phyloP scores from a whole-genome alignment of 2,329 filamentous ascomycete genomes.

The Hortaea werneckii region DNA sequence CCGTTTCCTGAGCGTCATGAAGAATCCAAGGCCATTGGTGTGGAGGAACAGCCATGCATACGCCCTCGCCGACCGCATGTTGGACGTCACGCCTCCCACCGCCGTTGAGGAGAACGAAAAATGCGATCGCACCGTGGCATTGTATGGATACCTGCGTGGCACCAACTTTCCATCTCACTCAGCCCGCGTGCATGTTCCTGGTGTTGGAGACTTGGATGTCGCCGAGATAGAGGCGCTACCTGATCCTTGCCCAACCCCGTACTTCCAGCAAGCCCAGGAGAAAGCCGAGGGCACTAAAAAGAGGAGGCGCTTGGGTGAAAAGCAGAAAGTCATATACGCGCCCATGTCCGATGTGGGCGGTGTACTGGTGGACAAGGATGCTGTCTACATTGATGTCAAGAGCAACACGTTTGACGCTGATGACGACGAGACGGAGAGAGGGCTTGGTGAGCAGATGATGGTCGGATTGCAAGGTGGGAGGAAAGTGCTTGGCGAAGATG shows the following conservation, averaged over 20 bases:
- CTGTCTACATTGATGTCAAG: slow-evolving; percentile 76
- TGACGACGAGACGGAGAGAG: slow-evolving; percentile 57
- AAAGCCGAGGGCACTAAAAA: slow-evolving; percentile 76
- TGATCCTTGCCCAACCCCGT: slow-evolving; percentile 90
- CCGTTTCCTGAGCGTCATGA: slow-evolving; percentile 95
- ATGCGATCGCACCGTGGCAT: slow-evolving; percentile 79
- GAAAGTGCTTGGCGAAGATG: slow-evolving; percentile 69
- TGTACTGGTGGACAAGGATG: slow-evolving; percentile 91
- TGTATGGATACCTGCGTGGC: slow-evolving; percentile 88
- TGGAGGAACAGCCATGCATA: slow-evolving; percentile 98
- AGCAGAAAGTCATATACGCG: slow-evolving; percentile 91
- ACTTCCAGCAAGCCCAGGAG: slow-evolving; percentile 75
- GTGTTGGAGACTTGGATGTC: slow-evolving; percentile 80
- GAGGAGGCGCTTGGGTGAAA: slow-evolving; percentile 76
- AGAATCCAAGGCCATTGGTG: slow-evolving; percentile 86
- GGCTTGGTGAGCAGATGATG: slow-evolving; percentile 92
- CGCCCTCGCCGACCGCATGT: slow-evolving; percentile 81
- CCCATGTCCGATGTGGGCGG: slow-evolving; percentile 98
- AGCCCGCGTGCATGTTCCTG: slow-evolving; percentile 83
- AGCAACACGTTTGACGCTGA: slow-evolving; percentile 61
- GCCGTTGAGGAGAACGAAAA: slow-evolving; percentile 79
- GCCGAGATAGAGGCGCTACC: slow-evolving; percentile 76
- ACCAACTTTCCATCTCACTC: slow-evolving; percentile 84
- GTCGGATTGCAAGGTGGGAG: slow-evolving; percentile 78
- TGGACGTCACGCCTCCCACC: slow-evolving; percentile 89